Evolutionary conservation across 176 grass and related monocot species (phyloP).

Genomic region (Eleusine indica): DNA sequence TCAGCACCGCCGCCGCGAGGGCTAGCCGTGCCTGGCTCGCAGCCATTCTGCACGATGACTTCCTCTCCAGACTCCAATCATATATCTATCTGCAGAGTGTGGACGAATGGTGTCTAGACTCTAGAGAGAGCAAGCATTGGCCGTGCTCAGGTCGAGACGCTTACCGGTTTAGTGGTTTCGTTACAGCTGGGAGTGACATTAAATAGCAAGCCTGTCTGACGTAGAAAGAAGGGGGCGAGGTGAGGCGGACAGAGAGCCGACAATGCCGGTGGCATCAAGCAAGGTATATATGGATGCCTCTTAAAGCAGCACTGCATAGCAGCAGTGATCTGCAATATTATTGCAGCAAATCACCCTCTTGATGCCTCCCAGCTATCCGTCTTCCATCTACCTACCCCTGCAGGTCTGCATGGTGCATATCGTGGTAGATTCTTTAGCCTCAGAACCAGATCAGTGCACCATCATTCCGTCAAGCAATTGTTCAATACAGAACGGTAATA

Average conservation of each 20-base stretch:
- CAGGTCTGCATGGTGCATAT: background rate
- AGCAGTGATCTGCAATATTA: constrained; percentile 17
- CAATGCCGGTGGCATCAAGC: constrained; percentile 50
- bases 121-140: background rate
- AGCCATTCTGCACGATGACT: constrained; percentile 33
- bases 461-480: background rate
- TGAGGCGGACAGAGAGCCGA: constrained; percentile 19
- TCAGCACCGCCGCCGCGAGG: constrained; percentile 20
- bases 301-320: background rate
- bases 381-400: background rate
- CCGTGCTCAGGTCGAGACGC: constrained; percentile 7
- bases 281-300: constrained; percentile 46
- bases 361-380: constrained; percentile 18
- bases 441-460: background rate
- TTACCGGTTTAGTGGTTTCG: background rate
- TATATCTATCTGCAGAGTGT: background rate
- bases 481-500: background rate
- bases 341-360: background rate
- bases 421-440: background rate
- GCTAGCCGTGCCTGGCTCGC: constrained; percentile 23
- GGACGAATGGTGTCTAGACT: background rate
- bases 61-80: background rate
- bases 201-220: constrained; percentile 39
- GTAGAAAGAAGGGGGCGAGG: background rate
- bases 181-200: constrained; percentile 27